Conservation (phyloP, 1,139 yeast species). For the Yamadazyma songkhlaensis region DNA sequence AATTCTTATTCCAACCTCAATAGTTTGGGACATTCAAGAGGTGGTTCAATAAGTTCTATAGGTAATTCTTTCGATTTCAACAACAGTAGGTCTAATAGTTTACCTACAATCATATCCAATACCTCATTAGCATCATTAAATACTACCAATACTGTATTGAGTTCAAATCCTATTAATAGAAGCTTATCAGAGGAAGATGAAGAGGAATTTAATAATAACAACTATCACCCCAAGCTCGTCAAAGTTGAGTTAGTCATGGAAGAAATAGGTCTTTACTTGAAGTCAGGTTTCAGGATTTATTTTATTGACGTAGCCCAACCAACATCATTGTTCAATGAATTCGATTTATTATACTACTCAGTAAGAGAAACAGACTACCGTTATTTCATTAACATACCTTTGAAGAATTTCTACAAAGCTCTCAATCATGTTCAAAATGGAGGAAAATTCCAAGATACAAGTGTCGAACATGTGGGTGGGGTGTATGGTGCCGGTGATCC, state of each 20-base stretch:
- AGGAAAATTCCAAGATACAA: slow-evolving; percentile 18
- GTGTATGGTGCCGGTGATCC: slow-evolving; percentile 38
- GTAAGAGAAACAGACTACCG: slow-evolving; percentile 41
- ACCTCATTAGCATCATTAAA: slow-evolving; percentile 7
- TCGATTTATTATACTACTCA: slow-evolving; percentile 40
- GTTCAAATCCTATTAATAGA: slow-evolving; percentile 4
- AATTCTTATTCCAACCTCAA: not conserved
- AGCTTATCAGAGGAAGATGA: not conserved
- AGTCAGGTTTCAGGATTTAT: slow-evolving; percentile 56
- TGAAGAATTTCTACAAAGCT: slow-evolving; percentile 44
- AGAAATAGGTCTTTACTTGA: slow-evolving; percentile 56
- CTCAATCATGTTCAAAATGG: slow-evolving; percentile 35
- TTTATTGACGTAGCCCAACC: slow-evolving; percentile 55
- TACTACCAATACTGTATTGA: slow-evolving; percentile 6
- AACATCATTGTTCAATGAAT: slow-evolving; percentile 41
- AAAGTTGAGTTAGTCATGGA: slow-evolving; percentile 51
- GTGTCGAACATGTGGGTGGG: slow-evolving; percentile 13
- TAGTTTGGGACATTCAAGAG: not conserved
- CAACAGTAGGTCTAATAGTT: slow-evolving; percentile 5
- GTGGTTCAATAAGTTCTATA: not conserved
- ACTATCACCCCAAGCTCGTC: slow-evolving; percentile 24
- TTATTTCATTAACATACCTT: slow-evolving; percentile 40
- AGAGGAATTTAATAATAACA: slow-evolving; percentile 1
- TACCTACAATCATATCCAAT: slow-evolving; percentile 7
- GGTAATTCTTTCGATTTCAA: not conserved